Percentiles rank a stretch among this genome's conserved stretches.
These are phyloP conservation scores for Saccharomyces hybrid DNA, from an alignment of 1,139 yeast species.

Conservation along the genomic window DNA sequence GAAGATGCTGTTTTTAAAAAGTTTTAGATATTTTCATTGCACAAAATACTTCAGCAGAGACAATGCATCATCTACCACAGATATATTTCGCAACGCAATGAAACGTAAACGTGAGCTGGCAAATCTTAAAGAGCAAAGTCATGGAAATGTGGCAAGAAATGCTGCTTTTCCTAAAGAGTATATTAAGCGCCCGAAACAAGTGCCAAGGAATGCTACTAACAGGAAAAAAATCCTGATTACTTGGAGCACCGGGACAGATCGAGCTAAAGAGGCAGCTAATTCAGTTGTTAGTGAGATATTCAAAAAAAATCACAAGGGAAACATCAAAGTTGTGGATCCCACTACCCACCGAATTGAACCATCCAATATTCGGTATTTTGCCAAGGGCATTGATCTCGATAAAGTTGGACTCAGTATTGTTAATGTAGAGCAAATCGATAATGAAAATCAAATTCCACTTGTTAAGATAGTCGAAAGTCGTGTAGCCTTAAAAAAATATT, in stretches of 20 bases:
- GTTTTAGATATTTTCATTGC: not conserved
- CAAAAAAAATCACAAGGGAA: slow-evolving; percentile 22
- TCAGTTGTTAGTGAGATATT: slow-evolving; percentile 16
- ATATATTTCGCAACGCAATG: not conserved
- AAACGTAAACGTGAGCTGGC: not conserved
- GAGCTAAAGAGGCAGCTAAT: slow-evolving; percentile 27
- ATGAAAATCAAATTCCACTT: slow-evolving; percentile 25
- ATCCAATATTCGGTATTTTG: slow-evolving; percentile 19
- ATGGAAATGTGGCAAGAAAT: not conserved
- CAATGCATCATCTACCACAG: not conserved
- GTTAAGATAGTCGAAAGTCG: slow-evolving; percentile 33
- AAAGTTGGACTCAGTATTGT: slow-evolving; percentile 23
- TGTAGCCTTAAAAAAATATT: slow-evolving; percentile 34
- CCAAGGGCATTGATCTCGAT: slow-evolving; percentile 22
- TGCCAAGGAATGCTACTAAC: not conserved
- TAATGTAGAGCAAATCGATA: slow-evolving; percentile 16
- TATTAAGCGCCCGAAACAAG: not conserved
- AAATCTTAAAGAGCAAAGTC: not conserved
- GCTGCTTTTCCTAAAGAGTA: not conserved
- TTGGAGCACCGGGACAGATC: slow-evolving; percentile 28
- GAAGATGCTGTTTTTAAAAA: not conserved
- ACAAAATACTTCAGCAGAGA: not conserved
- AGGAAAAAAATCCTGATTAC: slow-evolving; percentile 14
- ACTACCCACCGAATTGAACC: slow-evolving; percentile 16
- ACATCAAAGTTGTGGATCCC: slow-evolving; percentile 18